A percentile compares a stretch with the other conserved stretches of the same genome.
phyloP scores from a whole-genome alignment of 2,329 filamentous ascomycete species.

The Ophiostoma sp. region DNA sequence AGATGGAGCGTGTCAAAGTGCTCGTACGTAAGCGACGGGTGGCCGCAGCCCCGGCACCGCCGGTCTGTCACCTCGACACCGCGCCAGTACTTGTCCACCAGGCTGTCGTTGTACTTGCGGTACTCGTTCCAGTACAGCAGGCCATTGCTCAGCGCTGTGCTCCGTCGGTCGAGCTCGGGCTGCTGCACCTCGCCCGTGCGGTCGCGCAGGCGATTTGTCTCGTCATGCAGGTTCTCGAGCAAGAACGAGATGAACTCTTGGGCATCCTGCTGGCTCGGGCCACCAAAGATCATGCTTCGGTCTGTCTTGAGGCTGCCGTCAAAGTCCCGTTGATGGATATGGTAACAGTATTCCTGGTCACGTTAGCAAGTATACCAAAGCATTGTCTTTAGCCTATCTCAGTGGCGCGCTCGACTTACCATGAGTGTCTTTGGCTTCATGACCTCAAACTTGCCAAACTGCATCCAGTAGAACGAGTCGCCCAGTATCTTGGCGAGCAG shows the following conservation, averaged over 20 bases:
- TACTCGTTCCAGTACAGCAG: constrained; percentile 70
- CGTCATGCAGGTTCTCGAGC: constrained; percentile 74
- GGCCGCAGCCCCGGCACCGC: constrained; percentile 57
- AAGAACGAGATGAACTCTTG: constrained; percentile 85
- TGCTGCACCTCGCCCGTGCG: constrained; percentile 28
- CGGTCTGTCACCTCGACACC: constrained; percentile 68
- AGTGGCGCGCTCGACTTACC: constrained; percentile 38
- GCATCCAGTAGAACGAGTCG: constrained; percentile 55
- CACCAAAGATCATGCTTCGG: constrained; percentile 56
- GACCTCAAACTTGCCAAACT: constrained; percentile 43
- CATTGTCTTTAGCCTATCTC: too few species aligned
- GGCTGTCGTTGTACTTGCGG: constrained; percentile 63
- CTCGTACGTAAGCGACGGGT: constrained; percentile 42
- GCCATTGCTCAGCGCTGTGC: constrained; percentile 48
- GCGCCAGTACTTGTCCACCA: constrained; percentile 73
- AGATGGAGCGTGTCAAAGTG: constrained; percentile 51
- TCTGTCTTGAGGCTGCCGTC: constrained; percentile 29
- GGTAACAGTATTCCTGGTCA: constrained; percentile 54
- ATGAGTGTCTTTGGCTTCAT: constrained; percentile 54
- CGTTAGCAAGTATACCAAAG: too few species aligned
- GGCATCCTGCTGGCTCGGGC: constrained; percentile 77
- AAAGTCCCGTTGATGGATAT: constrained; percentile 48
- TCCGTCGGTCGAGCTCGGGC: constrained; percentile 30
- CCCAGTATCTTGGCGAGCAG: constrained; percentile 55
- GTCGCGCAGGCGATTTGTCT: constrained; percentile 63